Evolutionary conservation across 306 rosid genomes (phyloP), one percentile per base, ranked within the genome.

Genomic region (Crotalaria pallida): DNA sequence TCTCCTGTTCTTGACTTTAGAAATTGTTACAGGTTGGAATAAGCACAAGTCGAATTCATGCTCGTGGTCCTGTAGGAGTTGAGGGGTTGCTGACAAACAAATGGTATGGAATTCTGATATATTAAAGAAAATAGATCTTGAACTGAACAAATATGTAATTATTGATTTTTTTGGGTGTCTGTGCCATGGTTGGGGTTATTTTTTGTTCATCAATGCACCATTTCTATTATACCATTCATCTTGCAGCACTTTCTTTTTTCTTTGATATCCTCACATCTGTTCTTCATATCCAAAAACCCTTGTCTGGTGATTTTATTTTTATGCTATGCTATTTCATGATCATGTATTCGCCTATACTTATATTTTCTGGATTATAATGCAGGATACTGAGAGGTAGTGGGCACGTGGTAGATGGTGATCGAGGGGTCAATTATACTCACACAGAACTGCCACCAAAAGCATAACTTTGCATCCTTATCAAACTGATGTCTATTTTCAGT

Each of bases 41-140:
- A 80, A 86, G 91, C 63, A 87, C 95, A 13, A 76, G 94, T 47
- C 72, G 89, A 64, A 88, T 86, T 81, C 99, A 94, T 79, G 92
- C 94, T 23, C 76, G 99, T 76, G 99, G 97, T 58, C 97, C 99
- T 0, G 96, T 94, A 5, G 99, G 97, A 75, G 95, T 94, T 4
- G 99, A 94, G 75, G 99, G 99, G 26, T 72, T 94, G 72, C 68
- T 91, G 73, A 90, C 97, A 63, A 77, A 85, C 38, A 75, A 89
- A 91, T 94, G 99, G 99, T 94, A 91, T 12, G 51, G 27, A 75
- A 31, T 75, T 71, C 50, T 60, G 15, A 41, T 31, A n/a, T 22
- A 8, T 12, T 31, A 15, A 40, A 58, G n/a, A 59, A 36, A 57
- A 59, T 21, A 69, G 4, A 56, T 45, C 33, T 75, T 55, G 48